Base-by-base conservation (phyloP, 2,329 filamentous ascomycete genomes). In the Fusarium illudens region DNA sequence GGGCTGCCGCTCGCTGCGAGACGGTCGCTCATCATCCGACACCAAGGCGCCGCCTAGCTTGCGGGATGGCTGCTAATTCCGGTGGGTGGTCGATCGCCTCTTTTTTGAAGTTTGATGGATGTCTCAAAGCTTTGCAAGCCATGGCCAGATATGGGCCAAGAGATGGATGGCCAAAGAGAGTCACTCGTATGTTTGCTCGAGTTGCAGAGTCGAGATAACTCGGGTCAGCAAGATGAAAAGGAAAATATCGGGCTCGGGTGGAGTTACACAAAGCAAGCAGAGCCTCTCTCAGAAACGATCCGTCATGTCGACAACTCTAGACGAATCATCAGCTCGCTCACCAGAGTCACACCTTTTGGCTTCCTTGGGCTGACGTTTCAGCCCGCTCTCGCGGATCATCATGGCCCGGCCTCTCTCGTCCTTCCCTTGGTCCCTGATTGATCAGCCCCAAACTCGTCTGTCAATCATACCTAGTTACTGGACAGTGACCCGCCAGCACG, bases 321-420 rank as follows among this genome's bases (percentile, higher is more conserved):
- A 44, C 39, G 39, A 44, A 44, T 44, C 39, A 25, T 25, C 39
- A 44, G 39, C 39, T 25, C 10, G 15, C 22, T 17, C 13, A 11
- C 37, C 37, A 42, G 37, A 42, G 37, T 42, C 37, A 44, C 39
- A 44, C 44, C 25, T 37, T 34, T 30, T 46, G 59, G n/a, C 15
- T 10, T 7, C 11, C 17, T 30, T 62, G 54, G 64, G 67, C 71
- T 73, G 60, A 73, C 44, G 61, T 71, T 73, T 74, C 71, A 73
- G 71, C 68, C 68, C 52, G 63, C 53, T 44, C 20, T 44, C 59
- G 59, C 32, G 60, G 54, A 69, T 67, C 62, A 32, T 60, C 66
- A 44, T 46, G 25, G 27, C 13, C 39, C 39, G 39, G 39, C 9
- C 39, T 44, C 22, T 25, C 22, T 42, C 19, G 19, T 42, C 22